Percentiles rank a stretch among this genome's conserved stretches.
Conservation (phyloP, 768 basidiomycete genomes). For the Xerocomellus amylosporus region DNA sequence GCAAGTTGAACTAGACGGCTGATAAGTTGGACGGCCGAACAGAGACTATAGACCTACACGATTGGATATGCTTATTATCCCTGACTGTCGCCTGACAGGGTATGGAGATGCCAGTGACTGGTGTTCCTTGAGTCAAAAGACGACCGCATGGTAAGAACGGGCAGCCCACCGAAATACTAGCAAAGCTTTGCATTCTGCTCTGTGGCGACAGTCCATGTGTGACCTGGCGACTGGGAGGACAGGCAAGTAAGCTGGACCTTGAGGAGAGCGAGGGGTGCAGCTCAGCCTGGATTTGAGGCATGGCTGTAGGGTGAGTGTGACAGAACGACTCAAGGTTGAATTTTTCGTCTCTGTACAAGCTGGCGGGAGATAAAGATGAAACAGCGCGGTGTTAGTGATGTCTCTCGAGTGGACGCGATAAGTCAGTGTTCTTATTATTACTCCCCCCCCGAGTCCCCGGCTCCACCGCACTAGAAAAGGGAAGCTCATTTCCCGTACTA, state of each 20-base stretch:
- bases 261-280: slow-evolving; percentile 4
- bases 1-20: slow-evolving; percentile 52
- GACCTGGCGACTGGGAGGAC: not conserved
- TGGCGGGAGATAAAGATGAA: not conserved
- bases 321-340: not conserved
- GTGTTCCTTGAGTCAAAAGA: not conserved
- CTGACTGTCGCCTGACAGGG: slow-evolving; percentile 41
- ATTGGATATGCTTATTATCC: slow-evolving; percentile 37
- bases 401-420: not conserved
- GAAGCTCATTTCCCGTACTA: slow-evolving; percentile 3
- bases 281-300: slow-evolving; percentile 14
- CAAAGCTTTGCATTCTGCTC: slow-evolving; percentile 26
- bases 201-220: slow-evolving; percentile 12
- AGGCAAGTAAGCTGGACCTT: slow-evolving; percentile 12
- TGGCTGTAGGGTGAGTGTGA: slow-evolving; percentile 4
- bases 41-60: slow-evolving; percentile 33
- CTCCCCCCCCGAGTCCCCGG: too few species aligned
- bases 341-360: not conserved
- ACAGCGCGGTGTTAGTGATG: not conserved
- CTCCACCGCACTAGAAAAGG: slow-evolving; percentile 1
- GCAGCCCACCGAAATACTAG: slow-evolving; percentile 23
- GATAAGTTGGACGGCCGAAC: not conserved
- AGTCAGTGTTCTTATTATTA: not conserved
- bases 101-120: slow-evolving; percentile 38
- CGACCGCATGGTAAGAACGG: not conserved